Percentiles rank a stretch among this genome's conserved stretches.
phyloP scores from a whole-genome alignment of 352 stramenopile species.

The Pythium phragmitis region DNA sequence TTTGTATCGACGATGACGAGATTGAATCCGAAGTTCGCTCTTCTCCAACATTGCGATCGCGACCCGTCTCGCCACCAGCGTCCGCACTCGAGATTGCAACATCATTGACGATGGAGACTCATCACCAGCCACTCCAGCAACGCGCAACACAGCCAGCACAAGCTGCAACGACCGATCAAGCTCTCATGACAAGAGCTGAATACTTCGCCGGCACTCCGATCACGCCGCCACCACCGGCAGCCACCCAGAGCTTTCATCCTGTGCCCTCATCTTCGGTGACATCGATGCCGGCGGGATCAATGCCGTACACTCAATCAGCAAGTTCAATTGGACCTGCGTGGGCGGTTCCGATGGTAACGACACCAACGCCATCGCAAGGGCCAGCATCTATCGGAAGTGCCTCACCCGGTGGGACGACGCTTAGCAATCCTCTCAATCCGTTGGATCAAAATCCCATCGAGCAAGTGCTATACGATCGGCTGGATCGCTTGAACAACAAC shows the following conservation, averaged over 20 bases:
- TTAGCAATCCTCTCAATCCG: slow-evolving; percentile 5
- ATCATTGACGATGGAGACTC: background rate
- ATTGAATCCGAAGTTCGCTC: background rate
- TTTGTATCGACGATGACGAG: slow-evolving; percentile 48
- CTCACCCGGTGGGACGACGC: background rate
- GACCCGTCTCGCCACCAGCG: background rate
- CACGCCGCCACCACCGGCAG: slow-evolving; percentile 1
- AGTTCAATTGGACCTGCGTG: background rate
- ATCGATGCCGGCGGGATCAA: background rate
- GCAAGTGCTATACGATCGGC: slow-evolving; percentile 53
- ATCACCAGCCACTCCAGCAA: background rate
- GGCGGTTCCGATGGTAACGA: background rate
- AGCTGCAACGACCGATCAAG: background rate
- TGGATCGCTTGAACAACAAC: slow-evolving; percentile 44
- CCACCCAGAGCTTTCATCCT: background rate
- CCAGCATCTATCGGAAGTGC: background rate
- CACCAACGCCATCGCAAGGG: background rate
- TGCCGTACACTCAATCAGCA: background rate
- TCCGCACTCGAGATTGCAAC: background rate
- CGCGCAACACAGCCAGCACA: background rate
- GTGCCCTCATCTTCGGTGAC: background rate
- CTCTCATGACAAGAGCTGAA: background rate
- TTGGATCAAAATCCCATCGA: slow-evolving; percentile 45
- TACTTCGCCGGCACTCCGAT: background rate
- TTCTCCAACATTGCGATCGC: background rate